phyloP scores from a whole-genome alignment of 768 basidiomycete genomes.

The Nidularia pulvinata region DNA sequence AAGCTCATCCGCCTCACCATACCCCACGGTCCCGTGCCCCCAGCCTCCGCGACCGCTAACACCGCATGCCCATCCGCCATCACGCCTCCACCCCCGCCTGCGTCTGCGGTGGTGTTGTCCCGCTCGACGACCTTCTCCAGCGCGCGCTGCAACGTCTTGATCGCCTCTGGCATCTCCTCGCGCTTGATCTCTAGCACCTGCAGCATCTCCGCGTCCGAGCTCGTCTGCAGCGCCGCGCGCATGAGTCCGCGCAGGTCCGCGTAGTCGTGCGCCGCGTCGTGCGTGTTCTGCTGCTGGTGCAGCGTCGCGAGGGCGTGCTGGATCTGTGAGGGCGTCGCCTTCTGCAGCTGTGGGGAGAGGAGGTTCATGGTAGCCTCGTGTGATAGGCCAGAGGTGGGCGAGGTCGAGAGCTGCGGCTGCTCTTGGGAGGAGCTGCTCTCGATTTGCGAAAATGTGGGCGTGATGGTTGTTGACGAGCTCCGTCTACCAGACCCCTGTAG shows the following conservation, averaged over 20 bases:
- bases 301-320: constrained; percentile 12
- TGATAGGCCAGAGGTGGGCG: constrained; percentile 1
- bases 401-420: background rate
- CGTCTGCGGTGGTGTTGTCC: background rate
- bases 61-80: background rate
- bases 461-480: too few relatives aligned
- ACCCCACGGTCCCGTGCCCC: background rate
- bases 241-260: constrained; percentile 59
- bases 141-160: constrained; percentile 76
- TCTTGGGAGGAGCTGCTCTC: too few relatives aligned
- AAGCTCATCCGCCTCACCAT: constrained; percentile 13
- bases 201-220: constrained; percentile 65
- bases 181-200: constrained; percentile 58
- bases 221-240: constrained; percentile 52
- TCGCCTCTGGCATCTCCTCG: constrained; percentile 78
- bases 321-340: background rate
- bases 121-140: constrained; percentile 33
- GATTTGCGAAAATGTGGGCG: too few relatives aligned
- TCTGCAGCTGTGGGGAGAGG: constrained; percentile 9
- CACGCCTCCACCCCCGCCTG: background rate
- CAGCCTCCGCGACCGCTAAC: background rate
- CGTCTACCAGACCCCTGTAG: background rate
- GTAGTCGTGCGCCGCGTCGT: constrained; percentile 51
- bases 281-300: constrained; percentile 23
- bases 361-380: constrained; percentile 2